Base-by-base conservation (phyloP, 148 eudicot genomes). In the Spergularia bocconei region DNA sequence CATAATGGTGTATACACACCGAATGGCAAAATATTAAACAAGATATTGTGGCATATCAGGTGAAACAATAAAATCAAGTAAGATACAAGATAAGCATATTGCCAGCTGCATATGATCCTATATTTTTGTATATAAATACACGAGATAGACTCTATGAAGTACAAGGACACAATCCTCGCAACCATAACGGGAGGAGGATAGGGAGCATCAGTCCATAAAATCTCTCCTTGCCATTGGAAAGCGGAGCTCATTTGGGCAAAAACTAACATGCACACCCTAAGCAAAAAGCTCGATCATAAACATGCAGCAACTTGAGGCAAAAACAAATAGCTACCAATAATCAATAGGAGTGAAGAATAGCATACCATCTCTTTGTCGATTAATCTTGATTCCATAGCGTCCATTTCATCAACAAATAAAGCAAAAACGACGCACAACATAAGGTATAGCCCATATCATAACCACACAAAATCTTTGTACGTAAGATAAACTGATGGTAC, bases 281-380 rank as follows among this genome's bases (percentile, higher is more conserved):
- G 17, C 21, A 36, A 54, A 29, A 56, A 69, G 48, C 23, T 21
- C 59, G 20, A 74, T 72, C 54, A 51, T 23, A 33, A 51, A 67
- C 41, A 72, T 64, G 73, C 61, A 55, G 44, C 38, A 36, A 41
- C 56, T 36, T 57, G 2, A 69, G 41, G 69, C 33, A 16, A 3
- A 41, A 6, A 10, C 50, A 55, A n/a, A 20, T 39, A 69, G 61
- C 15, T 20, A 65, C 50, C 14, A 41, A 36, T 47, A 50, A 58
- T 33, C 39, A 80, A 29, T 17, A 39, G 61, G 52, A 75, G 38
- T 12, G 41, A 82, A 58, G 66, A 21, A 62, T 62, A 55, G 69
- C 97, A 71, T 87, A 95, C 98, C 97, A 89, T 92, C 81, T 92
- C 92, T 74, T 85, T 92, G 87, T 92, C 97, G 69, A 86, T 86